Percentiles rank a stretch among this genome's conserved stretches.
phyloP scores from a whole-genome alignment of 768 basidiomycete genomes.

The Tubosaeta sp. region DNA sequence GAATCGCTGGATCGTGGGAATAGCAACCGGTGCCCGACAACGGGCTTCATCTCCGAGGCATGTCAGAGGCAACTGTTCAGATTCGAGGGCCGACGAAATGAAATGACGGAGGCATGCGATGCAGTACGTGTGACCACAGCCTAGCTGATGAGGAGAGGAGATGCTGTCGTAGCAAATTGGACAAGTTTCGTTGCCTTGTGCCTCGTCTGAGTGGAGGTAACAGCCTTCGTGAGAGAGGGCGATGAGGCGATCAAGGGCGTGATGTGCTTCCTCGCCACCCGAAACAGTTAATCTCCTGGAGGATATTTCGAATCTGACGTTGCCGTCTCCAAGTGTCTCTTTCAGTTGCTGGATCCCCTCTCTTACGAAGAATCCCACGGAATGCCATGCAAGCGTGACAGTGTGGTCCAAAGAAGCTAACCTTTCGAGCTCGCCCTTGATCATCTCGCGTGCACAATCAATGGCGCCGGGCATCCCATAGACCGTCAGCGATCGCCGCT shows the following conservation, averaged over 20 bases:
- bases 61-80: slow-evolving; percentile 56
- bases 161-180: slow-evolving; percentile 50
- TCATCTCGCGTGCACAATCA: slow-evolving; percentile 40
- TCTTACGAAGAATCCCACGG: slow-evolving; percentile 48
- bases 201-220: background rate
- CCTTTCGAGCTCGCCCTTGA: slow-evolving; percentile 46
- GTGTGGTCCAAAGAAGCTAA: slow-evolving; percentile 42
- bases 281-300: slow-evolving; percentile 44
- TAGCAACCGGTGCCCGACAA: slow-evolving; percentile 52
- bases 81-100: slow-evolving; percentile 51
- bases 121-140: slow-evolving; percentile 69
- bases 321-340: slow-evolving; percentile 52
- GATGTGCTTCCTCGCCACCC: slow-evolving; percentile 54
- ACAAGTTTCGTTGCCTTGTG: slow-evolving; percentile 30
- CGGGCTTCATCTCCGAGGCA: slow-evolving; percentile 64
- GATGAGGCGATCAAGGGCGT: slow-evolving; percentile 42
- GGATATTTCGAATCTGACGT: slow-evolving; percentile 42
- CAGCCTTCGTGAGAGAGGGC: slow-evolving; percentile 34
- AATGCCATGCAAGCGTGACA: slow-evolving; percentile 34
- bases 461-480: slow-evolving; percentile 41
- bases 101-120: slow-evolving; percentile 55
- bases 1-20: slow-evolving; percentile 46
- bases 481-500: slow-evolving; percentile 39
- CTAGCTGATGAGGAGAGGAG: slow-evolving; percentile 43
- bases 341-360: slow-evolving; percentile 47